phyloP scores from a whole-genome alignment of 768 basidiomycete genomes.

The Tricholoma furcatifolium region DNA sequence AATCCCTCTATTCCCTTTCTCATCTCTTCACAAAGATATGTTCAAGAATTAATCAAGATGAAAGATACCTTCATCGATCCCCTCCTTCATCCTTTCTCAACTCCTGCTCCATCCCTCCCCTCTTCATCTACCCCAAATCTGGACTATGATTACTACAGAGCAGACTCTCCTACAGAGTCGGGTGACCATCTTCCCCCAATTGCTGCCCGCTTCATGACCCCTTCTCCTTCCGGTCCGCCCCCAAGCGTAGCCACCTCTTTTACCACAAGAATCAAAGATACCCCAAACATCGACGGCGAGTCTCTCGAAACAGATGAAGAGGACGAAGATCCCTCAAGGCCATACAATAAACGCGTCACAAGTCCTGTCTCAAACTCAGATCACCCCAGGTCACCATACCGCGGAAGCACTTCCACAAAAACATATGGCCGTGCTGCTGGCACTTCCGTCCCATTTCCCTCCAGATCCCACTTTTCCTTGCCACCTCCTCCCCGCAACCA shows the following conservation, averaged over 20 bases:
- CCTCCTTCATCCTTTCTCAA: slow-evolving; percentile 80
- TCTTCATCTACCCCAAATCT: slow-evolving; percentile 54
- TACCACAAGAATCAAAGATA: slow-evolving; percentile 48
- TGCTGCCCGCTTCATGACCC: slow-evolving; percentile 89
- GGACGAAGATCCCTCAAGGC: slow-evolving; percentile 55
- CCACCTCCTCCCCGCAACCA: slow-evolving; percentile 62
- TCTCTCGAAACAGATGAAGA: slow-evolving; percentile 70
- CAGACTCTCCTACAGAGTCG: slow-evolving; percentile 71
- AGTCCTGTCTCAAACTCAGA: slow-evolving; percentile 47
- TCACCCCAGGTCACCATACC: slow-evolving; percentile 80
- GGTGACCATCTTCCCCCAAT: slow-evolving; percentile 80
- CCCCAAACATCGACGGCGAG: slow-evolving; percentile 70
- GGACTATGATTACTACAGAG: slow-evolving; percentile 71
- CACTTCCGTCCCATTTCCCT: slow-evolving; percentile 70
- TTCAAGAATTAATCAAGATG: slow-evolving; percentile 85
- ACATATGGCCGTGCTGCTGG: slow-evolving; percentile 36
- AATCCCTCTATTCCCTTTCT: slow-evolving; percentile 2
- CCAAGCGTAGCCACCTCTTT: slow-evolving; percentile 25
- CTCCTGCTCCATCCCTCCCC: slow-evolving; percentile 44
- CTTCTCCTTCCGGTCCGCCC: slow-evolving; percentile 46
- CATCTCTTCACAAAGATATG: slow-evolving; percentile 62
- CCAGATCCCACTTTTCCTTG: slow-evolving; percentile 76
- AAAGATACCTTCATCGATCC: slow-evolving; percentile 92
- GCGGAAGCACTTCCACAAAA: slow-evolving; percentile 42
- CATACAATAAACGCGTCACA: slow-evolving; percentile 31